phyloP scores from a whole-genome alignment of 192 early-diverging fungal species.

The Coemansia sp. region DNA sequence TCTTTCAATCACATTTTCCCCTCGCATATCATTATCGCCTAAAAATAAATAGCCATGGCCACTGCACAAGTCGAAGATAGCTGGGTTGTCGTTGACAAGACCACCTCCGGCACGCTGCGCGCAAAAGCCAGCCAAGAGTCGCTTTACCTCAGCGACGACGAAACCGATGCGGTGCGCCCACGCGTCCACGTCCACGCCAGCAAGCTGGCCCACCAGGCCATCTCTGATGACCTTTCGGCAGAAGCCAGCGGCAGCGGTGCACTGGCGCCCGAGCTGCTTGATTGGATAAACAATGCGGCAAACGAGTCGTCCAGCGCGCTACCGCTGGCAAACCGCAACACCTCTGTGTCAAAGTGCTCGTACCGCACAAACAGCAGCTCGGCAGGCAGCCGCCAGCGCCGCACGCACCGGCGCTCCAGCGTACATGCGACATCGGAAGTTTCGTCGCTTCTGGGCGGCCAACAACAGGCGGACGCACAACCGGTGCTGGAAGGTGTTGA shows the following conservation, averaged over 20 bases:
- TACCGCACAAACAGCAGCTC: slow-evolving; percentile 54
- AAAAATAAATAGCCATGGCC: not conserved
- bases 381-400: slow-evolving; percentile 36
- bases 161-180: slow-evolving; percentile 9
- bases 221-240: not conserved
- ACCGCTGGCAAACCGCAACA: slow-evolving; percentile 30
- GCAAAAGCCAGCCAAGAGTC: slow-evolving; percentile 55
- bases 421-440: slow-evolving; percentile 28
- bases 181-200: slow-evolving; percentile 43
- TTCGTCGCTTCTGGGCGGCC: slow-evolving; percentile 12
- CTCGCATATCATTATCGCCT: not conserved
- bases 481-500: slow-evolving; percentile 6
- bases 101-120: slow-evolving; percentile 34
- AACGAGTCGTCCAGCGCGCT: slow-evolving; percentile 34
- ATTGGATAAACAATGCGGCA: slow-evolving; percentile 49
- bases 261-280: slow-evolving; percentile 45
- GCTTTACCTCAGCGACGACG: slow-evolving; percentile 33
- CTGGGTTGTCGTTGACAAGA: slow-evolving; percentile 57
- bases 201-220: not conserved
- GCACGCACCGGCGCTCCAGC: slow-evolving; percentile 39
- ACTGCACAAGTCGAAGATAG: slow-evolving; percentile 40
- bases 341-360: slow-evolving; percentile 41
- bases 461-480: not conserved
- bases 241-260: not conserved
- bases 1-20: not conserved